Evolutionary conservation across 208 protist species (phyloP), one percentile per base, ranked within the genome.

Genomic region (Herpetomonas muscarum): DNA sequence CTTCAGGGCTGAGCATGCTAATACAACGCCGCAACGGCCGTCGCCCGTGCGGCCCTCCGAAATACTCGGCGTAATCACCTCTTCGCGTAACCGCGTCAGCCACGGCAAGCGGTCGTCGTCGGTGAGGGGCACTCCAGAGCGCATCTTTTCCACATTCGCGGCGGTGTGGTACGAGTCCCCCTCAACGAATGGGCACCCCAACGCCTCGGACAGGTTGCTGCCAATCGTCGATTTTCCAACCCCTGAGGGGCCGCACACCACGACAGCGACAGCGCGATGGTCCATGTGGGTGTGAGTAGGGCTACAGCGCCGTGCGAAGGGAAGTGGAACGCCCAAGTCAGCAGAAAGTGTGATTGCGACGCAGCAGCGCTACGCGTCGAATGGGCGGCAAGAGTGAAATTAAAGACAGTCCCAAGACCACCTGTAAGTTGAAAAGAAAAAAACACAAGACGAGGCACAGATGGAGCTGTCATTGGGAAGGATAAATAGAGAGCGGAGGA

Each of bases 171-270:
- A 91, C 30, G 85, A 67, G 30, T 95, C 89, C 5, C 76, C 86
- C 41, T 95, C 83, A 13, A 37, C 57, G 32, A 92, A 92, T 17
- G 19, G 34, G 49, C 62, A 80, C 32, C 65, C 29, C 1, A 95
- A 52, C 7, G 48, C 39, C 2, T 53, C 28, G 1, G 87, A 82
- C 9, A 94, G 63, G 4, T 25, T 37, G n/a, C 30, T 34, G 6
- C 67, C 86, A 47, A 91, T 75, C 3, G 85, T 95, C 15, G 66
- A 84, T 65, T 95, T 95, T 15, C 89, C 89, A 21, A 67, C 63
- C 46, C 84, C 89, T 1, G 70, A 89, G 1, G 81, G 74, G 19
- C 89, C 89, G 29, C 71, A 79, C 1, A 95, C 72, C 1, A 95
- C 69, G n/a, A 93, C 53, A 13, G 47, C 61, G 1, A 64, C 19